Evolutionary conservation across 768 basidiomycete species (phyloP).

Genomic region (Gelatoporia subvermispora): DNA sequence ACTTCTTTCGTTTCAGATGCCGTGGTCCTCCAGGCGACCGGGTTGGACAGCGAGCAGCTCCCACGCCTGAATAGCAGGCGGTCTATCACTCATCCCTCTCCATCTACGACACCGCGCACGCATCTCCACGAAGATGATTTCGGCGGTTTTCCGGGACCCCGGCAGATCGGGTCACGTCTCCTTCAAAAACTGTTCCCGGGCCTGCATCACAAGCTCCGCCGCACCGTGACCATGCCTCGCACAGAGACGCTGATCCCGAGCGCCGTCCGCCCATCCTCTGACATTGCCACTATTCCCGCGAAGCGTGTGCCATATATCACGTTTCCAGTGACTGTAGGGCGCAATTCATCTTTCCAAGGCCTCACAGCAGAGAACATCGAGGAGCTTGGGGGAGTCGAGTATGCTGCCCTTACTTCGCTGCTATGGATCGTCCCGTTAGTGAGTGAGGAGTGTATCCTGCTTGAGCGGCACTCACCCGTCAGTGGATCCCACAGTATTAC

Average conservation of each 20-base stretch:
- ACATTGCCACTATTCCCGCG: slow-evolving; percentile 13
- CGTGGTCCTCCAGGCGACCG: too few species aligned
- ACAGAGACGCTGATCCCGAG: slow-evolving; percentile 47
- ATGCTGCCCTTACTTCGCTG: slow-evolving; percentile 71
- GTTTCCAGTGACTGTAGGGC: slow-evolving; percentile 71
- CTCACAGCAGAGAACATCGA: slow-evolving; percentile 77
- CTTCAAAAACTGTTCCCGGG: slow-evolving; percentile 56
- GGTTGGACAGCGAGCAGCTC: too few species aligned
- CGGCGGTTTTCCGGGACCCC: slow-evolving; percentile 32
- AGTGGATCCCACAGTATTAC: slow-evolving; percentile 35
- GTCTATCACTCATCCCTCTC: background rate
- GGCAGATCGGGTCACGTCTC: slow-evolving; percentile 19
- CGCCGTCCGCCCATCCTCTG: background rate
- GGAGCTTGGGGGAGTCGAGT: slow-evolving; percentile 90
- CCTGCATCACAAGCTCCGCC: slow-evolving; percentile 46
- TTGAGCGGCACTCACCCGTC: background rate
- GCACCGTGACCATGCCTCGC: slow-evolving; percentile 68
- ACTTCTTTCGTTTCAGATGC: too few species aligned
- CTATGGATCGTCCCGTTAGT: slow-evolving; percentile 75
- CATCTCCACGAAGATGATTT: slow-evolving; percentile 8
- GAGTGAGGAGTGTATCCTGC: slow-evolving; percentile 19
- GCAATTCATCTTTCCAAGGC: slow-evolving; percentile 64
- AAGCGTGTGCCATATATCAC: slow-evolving; percentile 70
- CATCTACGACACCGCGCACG: background rate
- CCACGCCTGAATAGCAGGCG: background rate